Evolutionary conservation across 2,329 filamentous ascomycete species (phyloP).

Genomic region (Thelonectria rubi): DNA sequence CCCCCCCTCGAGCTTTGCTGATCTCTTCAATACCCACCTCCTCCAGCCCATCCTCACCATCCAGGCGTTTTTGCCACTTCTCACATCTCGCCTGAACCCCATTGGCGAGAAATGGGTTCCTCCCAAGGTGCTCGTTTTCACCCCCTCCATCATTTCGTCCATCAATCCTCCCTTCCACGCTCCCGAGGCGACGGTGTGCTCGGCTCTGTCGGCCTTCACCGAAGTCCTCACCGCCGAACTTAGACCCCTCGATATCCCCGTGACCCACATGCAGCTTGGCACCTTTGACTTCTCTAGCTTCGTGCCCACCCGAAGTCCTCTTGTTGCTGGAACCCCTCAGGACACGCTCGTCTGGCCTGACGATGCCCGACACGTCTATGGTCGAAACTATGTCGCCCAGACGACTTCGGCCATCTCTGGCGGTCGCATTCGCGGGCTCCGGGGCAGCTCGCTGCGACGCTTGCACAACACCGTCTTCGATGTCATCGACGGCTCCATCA

Average conservation of each 20-base stretch:
- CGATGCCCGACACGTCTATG: conserved; percentile 67
- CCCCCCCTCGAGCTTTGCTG: conserved; percentile 83
- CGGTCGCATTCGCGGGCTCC: conserved; percentile 65
- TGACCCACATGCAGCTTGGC: conserved; percentile 89
- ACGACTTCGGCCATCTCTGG: conserved; percentile 64
- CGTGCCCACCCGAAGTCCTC: conserved; percentile 55
- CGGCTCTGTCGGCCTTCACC: conserved; percentile 86
- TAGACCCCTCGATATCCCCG: conserved; percentile 75
- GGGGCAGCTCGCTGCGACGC: conserved; percentile 77
- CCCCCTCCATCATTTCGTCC: conserved; percentile 81
- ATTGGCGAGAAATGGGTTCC: conserved; percentile 60
- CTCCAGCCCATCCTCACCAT: conserved; percentile 88
- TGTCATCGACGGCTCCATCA: conserved; percentile 75
- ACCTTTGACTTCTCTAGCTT: conserved; percentile 85
- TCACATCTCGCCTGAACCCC: conserved; percentile 68
- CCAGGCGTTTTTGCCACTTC: conserved; percentile 86
- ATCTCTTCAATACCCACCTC: conserved; percentile 91
- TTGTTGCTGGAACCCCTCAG: conserved; percentile 54
- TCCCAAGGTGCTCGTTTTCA: conserved; percentile 79
- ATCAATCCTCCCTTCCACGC: conserved; percentile 83
- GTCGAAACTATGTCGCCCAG: conserved; percentile 67
- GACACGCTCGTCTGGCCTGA: conserved; percentile 71
- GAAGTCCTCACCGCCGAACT: conserved; percentile 83
- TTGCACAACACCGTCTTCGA: conserved; percentile 92
- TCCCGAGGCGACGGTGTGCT: conserved; percentile 85